Conservation (phyloP, 2,329 filamentous ascomycete species). For the Pyrenophora graminea region DNA sequence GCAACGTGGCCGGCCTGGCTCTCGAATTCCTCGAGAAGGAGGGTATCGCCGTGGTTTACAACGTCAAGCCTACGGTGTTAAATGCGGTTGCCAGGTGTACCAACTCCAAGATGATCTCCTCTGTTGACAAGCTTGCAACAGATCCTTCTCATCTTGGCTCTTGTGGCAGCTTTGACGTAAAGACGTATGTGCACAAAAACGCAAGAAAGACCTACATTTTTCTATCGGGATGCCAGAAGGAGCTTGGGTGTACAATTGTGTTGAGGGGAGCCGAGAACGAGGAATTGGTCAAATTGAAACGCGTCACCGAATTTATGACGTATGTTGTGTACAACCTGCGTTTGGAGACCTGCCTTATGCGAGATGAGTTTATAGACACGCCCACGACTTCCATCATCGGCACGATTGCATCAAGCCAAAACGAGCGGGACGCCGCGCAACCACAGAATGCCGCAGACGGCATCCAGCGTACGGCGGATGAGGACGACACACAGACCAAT, state of each 20-base stretch:
- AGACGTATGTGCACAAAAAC: conserved; percentile 86
- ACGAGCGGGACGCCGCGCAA: conserved; percentile 13
- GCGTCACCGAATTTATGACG: conserved; percentile 97
- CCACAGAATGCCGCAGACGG: neutral
- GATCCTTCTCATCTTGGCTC: conserved; percentile 74
- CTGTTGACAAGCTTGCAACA: conserved; percentile 87
- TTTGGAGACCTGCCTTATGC: conserved; percentile 89
- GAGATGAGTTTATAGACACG: conserved; percentile 87
- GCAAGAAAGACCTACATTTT: conserved; percentile 95
- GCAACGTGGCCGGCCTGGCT: conserved; percentile 88
- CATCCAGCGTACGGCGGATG: conserved; percentile 38
- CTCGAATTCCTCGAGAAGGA: conserved; percentile 85
- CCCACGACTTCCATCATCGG: conserved; percentile 63
- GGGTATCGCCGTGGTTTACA: conserved; percentile 91
- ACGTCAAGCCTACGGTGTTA: conserved; percentile 94
- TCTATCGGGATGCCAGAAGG: conserved; percentile 83
- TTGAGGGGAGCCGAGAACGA: conserved; percentile 77
- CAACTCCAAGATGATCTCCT: conserved; percentile 89
- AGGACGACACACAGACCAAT: conserved; percentile 58
- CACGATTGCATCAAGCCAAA: conserved; percentile 26
- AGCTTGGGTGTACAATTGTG: conserved; percentile 92
- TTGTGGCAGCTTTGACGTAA: conserved; percentile 89
- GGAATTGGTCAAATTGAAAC: conserved; percentile 78
- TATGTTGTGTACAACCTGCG: conserved; percentile 99
- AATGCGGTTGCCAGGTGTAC: conserved; percentile 93